A percentile compares a stretch with the other conserved stretches of the same genome.
These are phyloP conservation scores for Pseudodiploospora longispora DNA, from an alignment of 2,329 filamentous ascomycete species.

Conservation along the genomic window DNA sequence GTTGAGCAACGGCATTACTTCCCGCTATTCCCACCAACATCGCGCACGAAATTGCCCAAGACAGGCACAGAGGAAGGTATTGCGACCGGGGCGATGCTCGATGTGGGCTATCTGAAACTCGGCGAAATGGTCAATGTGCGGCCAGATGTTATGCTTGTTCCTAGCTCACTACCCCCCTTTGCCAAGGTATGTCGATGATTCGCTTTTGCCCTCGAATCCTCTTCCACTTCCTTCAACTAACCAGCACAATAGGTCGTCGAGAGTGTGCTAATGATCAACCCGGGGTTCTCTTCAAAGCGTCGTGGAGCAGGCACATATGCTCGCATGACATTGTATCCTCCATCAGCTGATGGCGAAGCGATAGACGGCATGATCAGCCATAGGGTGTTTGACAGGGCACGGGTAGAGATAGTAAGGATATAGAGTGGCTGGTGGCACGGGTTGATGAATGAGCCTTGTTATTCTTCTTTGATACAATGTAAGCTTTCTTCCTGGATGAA, in stretches of 20 bases:
- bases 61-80: conserved; percentile 51
- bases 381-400: conserved; percentile 69
- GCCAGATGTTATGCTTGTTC: conserved; percentile 77
- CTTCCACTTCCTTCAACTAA: neutral
- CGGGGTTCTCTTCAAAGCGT: conserved; percentile 77
- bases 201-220: neutral
- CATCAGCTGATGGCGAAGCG: conserved; percentile 50
- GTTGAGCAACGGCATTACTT: conserved; percentile 89
- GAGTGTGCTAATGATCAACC: conserved; percentile 83
- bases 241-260: conserved; percentile 64
- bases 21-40: conserved; percentile 75
- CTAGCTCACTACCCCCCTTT: conserved; percentile 77
- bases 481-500: too few species aligned
- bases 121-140: conserved; percentile 83
- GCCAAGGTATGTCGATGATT: conserved; percentile 57
- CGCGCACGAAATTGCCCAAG: conserved; percentile 58
- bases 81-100: conserved; percentile 69
- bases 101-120: conserved; percentile 76
- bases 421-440: conserved; percentile 19
- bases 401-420: conserved; percentile 83
- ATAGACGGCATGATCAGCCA: conserved; percentile 57
- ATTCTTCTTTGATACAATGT: neutral
- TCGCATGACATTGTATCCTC: conserved; percentile 65
- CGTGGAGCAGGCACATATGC: conserved; percentile 80
- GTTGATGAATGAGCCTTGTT: neutral